Conservation (phyloP, 176 grass and related monocot species). For the Musa acuminata region DNA sequence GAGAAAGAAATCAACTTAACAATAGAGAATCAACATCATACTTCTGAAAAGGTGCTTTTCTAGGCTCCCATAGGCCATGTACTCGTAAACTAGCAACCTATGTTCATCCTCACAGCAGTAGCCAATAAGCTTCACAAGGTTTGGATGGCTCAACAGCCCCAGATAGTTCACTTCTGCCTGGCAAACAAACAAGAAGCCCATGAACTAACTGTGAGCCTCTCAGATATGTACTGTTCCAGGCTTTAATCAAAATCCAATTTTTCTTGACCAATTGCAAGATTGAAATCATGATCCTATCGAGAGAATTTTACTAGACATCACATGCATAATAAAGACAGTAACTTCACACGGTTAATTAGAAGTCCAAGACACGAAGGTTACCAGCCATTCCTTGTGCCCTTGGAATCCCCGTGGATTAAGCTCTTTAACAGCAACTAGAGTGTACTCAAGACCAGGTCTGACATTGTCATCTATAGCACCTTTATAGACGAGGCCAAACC, state of each 20-base stretch:
- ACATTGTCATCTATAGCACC: slow-evolving; percentile 83
- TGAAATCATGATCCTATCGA: neutral
- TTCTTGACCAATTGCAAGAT: neutral
- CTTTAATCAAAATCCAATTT: neutral
- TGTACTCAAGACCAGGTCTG: slow-evolving; percentile 53
- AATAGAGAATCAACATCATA: slow-evolving; percentile 32
- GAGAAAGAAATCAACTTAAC: neutral
- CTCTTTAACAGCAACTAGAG: slow-evolving; percentile 91
- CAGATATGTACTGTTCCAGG: neutral
- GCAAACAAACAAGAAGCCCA: slow-evolving; percentile 21
- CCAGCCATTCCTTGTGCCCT: slow-evolving; percentile 98
- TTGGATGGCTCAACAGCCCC: slow-evolving; percentile 84
- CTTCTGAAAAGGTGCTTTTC: slow-evolving; percentile 96
- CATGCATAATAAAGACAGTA: neutral
- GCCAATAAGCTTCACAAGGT: slow-evolving; percentile 89
- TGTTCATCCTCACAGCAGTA: slow-evolving; percentile 91
- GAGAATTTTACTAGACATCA: neutral
- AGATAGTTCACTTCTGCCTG: slow-evolving; percentile 98
- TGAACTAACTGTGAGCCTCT: neutral
- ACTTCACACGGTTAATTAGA: neutral
- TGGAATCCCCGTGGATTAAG: slow-evolving; percentile 89
- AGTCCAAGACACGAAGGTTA: slow-evolving; percentile 27
- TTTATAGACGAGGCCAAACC: slow-evolving; percentile 96
- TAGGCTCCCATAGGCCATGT: slow-evolving; percentile 89
- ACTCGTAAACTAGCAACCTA: slow-evolving; percentile 88